phyloP scores from a whole-genome alignment of 1,139 yeast genomes.

The Pneumocystis canis region DNA sequence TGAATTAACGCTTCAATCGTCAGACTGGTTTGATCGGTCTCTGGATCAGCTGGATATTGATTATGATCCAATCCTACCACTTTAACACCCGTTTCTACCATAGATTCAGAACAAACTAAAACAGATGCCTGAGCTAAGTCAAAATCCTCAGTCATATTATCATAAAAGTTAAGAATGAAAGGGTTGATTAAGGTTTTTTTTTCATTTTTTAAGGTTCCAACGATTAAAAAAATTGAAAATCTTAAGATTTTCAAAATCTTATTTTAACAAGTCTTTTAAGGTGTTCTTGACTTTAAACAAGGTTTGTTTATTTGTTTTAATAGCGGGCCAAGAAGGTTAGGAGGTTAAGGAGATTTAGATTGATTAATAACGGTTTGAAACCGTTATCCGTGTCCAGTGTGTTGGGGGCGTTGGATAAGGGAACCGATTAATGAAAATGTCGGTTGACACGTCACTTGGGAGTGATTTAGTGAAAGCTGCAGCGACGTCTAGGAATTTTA shows the following conservation, averaged over 20 bases:
- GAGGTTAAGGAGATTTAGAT: no score
- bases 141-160: not conserved
- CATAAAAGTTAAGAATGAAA: no score
- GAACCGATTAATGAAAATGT: no score
- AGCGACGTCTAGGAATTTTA: not conserved
- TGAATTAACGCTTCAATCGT: slow-evolving; percentile 41
- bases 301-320: no score
- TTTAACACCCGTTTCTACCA: slow-evolving; percentile 59
- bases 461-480: not conserved
- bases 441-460: not conserved
- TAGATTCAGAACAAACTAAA: slow-evolving; percentile 69
- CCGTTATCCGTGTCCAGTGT: not conserved
- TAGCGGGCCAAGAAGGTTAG: no score
- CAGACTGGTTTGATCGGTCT: slow-evolving; percentile 57
- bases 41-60: slow-evolving; percentile 27
- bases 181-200: no score
- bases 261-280: no score
- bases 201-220: no score
- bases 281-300: no score
- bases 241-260: no score
- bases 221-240: no score
- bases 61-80: slow-evolving; percentile 86
- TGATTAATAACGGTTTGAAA: not conserved
- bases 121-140: slow-evolving; percentile 65
- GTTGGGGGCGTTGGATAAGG: not conserved